Conservation (phyloP, 1,284 basidiomycete genomes). For the Pterulicium gracile region DNA sequence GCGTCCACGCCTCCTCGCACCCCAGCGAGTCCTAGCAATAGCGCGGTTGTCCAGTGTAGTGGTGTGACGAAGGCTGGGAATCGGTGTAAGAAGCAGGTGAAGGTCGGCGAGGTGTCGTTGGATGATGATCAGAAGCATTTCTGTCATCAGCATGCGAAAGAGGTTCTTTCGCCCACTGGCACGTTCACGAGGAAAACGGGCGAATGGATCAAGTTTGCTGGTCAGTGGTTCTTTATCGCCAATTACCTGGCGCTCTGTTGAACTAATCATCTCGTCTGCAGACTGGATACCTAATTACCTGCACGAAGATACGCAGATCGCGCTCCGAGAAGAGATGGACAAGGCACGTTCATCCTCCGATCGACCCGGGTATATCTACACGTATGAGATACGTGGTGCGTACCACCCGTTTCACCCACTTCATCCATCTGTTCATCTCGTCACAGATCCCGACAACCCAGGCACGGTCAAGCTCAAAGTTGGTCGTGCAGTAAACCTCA, state of each 20-base stretch:
- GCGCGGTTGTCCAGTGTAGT: conserved; percentile 37
- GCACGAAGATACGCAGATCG: conserved; percentile 46
- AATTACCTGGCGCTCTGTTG: conserved; percentile 2
- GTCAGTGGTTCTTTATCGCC: conserved; percentile 20
- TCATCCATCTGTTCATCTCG: too few relatives aligned
- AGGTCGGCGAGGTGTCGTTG: conserved; percentile 24
- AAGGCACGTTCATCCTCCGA: conserved; percentile 49
- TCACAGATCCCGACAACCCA: conserved; percentile 19
- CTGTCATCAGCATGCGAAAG: conserved; percentile 58
- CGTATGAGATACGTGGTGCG: conserved; percentile 63
- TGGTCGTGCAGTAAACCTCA: conserved; percentile 36
- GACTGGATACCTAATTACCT: conserved; percentile 65
- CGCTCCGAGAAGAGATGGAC: conserved; percentile 61
- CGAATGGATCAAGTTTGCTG: conserved; percentile 45
- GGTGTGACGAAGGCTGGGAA: conserved; percentile 56
- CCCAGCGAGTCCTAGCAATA: conserved; percentile 10
- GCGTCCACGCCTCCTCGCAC: conserved; percentile 15
- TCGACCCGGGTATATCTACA: conserved; percentile 64
- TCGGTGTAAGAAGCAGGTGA: conserved; percentile 52
- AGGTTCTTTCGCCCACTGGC: conserved; percentile 38
- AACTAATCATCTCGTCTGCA: conserved; percentile 16
- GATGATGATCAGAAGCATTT: conserved; percentile 34
- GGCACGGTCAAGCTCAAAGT: conserved; percentile 36
- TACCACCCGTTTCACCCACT: conserved; percentile 20
- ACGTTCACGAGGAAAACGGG: conserved; percentile 43